Base-by-base conservation (phyloP, 805 yeast genomes). In the Saturnispora quitensis region DNA sequence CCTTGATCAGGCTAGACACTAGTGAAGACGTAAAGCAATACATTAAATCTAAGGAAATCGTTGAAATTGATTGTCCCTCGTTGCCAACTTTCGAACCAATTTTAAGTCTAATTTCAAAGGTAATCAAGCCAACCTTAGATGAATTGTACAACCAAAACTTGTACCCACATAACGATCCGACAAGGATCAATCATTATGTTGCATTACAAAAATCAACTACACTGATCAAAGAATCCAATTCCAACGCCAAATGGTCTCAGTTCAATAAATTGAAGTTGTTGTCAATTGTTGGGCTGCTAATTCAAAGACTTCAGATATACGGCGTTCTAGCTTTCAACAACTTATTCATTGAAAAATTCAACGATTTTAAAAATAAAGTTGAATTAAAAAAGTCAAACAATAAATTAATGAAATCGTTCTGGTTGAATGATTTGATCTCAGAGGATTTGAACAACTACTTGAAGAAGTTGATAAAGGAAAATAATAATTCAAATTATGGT, bases 1-100 rank as follows among this genome's bases (percentile, higher is more conserved):
- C 89, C 43, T 97, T 91, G 63, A 80, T 90, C 20, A 72, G 98
- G 53, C 86, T 97, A 0, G 98, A 93, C 62, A 77, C 78, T 36
- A 84, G 93, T 57, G 73, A 80, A 17, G 98, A 95, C 64, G 84
- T 89, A 9, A 69, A 72, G n/a, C 81, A 76, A 61, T 89, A 90
- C 60, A 83, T 91, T 75, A 89, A 86, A 59, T 66, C 70, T 15
- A 84, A 86, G 52, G 75, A 73, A 17, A 73, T 84, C 6, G 84
- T 77, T 27, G 76, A 84, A 60, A 68, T 85, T 5, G 74, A 75
- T 2, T 82, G 86, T 13, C 76, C 71, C 1, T 65, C 73, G 10
- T 74, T 78, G 1, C 65, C 67, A 1, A 87, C 83, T 31, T 83
- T 87, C 52, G 66, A 67, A 13, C 79, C 76, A 35, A 70, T 84